Base-by-base conservation (phyloP, 305 asterid genomes). In the Fraxinus nigra region DNA sequence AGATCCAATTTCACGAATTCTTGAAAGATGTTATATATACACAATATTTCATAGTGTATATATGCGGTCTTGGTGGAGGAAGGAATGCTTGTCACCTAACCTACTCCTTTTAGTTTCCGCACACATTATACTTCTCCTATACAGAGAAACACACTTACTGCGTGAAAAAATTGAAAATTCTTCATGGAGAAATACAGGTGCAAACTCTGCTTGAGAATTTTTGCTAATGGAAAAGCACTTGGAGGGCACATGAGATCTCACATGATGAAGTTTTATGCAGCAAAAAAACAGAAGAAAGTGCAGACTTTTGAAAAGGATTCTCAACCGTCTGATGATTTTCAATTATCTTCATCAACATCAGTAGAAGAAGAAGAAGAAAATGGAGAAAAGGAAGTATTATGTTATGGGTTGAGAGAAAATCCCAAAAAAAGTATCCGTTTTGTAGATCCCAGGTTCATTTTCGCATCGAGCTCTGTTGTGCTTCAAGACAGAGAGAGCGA, bases 191-290 rank as follows among this genome's bases (percentile, higher is more conserved):
- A 85, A 11, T 89, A 91, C 84, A 89, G 87, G 78, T 91, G 98
- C 87, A 92, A 86, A 38, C 85, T 92, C 35, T 93, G 99, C 80
- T 87, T 74, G 61, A 87, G 92, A 76, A 88, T 38, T 35, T 95
- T 93, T 40, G 86, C 84, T 11, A 91, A 88, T 85, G 98, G 98
- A 0, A 91, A 92, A 84, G 97, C 98, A 84, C 73, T 95, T 7
- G 98, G 98, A 37, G 97, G 98, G 5, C 98, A 95, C 88, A 91
- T 92, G 98, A 95, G 95, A 91, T 95, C 95, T 63, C 98, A 95
- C 86, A 85, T 89, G 90, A 85, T 87, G 91, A 89, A 88, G 79
- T 85, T 84, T 3, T 81, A 87, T 14, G 86, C 83, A 22, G 80
- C 83, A 4, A 61, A 78, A 33, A 82, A 84, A 0, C 81, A 76